Evolutionary conservation across 345 rosid species (phyloP).

Genomic region (Citropsis articulata): DNA sequence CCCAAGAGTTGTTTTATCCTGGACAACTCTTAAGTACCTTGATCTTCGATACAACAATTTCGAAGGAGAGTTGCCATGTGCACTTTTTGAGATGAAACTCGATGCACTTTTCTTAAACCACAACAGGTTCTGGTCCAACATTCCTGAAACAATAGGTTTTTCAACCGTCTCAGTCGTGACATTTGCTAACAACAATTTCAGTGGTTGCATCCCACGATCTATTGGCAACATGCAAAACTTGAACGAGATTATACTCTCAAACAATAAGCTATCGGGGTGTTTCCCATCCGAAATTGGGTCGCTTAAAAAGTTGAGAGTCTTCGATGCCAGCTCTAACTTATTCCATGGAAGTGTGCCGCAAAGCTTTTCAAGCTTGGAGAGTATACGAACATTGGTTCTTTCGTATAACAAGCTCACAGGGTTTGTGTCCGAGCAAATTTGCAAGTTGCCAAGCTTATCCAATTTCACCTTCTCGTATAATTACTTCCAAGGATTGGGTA

Average conservation of each 20-base stretch:
- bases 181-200: conserved; percentile 66
- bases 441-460: conserved; percentile 50
- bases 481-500: conserved; percentile 52
- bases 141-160: conserved; percentile 66
- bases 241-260: conserved; percentile 52
- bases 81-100: conserved; percentile 43
- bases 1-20: conserved; percentile 47
- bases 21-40: conserved; percentile 53
- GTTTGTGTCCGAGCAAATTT: conserved; percentile 40
- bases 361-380: conserved; percentile 33
- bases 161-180: conserved; percentile 55
- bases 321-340: conserved; percentile 54
- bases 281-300: conserved; percentile 63
- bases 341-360: conserved; percentile 49
- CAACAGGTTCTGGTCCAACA: conserved; percentile 60
- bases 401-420: conserved; percentile 62
- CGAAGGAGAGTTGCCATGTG: conserved; percentile 62
- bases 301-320: conserved; percentile 45
- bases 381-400: conserved; percentile 39
- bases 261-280: conserved; percentile 66
- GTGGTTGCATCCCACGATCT: conserved; percentile 65
- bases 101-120: conserved; percentile 78
- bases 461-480: conserved; percentile 58
- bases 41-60: conserved; percentile 74
- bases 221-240: conserved; percentile 64